Base-by-base conservation (phyloP, 495 filamentous ascomycete species). In the Rhypophila decipiens region DNA sequence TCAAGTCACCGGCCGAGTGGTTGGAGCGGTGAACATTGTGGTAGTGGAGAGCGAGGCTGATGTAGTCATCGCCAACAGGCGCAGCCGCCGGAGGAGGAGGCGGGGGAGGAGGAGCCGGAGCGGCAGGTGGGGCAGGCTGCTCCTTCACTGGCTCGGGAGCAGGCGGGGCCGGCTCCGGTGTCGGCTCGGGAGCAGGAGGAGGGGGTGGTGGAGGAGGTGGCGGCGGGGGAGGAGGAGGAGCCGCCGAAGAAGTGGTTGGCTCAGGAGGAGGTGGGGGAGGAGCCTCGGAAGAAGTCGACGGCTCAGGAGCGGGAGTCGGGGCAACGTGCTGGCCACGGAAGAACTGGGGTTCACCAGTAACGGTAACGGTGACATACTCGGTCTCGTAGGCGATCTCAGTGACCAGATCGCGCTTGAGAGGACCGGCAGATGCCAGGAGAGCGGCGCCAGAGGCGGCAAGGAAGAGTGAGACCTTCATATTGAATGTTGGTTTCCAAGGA, bases 21-120 rank as follows among this genome's bases (percentile, higher is more conserved):
- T 87, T 90, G 61, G 77, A 75, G 55, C 93, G 90, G 66, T 90
- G 86, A 34, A 82, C 51, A 72, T 96, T 96, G 78, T 98, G 93
- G 66, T 85, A 79, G 58, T 80, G 72, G 33, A 90, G 59, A 35
- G 57, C 59, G 22, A 64, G 57, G 44, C 51, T 57, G 11, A 20
- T n/a, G 50, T 65, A 71, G 53, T 69, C 69, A 37, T 39, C 39
- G 31, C 39, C 39, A n/a, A 9, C 33, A 21, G 42, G 22, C 20
- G 42, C 33, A 24, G 42, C 18, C 22, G 23, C 37, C 41, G 47
- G 15, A 41, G 56, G 45, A 36, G 60, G 19, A 29, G 48, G 23
- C n/a, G 22, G 34, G 33, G 51, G 50, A 5, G 50, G 24, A 5
- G 61, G 51, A 2, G 47, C 58, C 19, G 48, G 59, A 15, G 37